These are phyloP conservation scores for Diaporthe capsici DNA, from an alignment of 2,329 filamentous ascomycete species.

Conservation along the genomic window DNA sequence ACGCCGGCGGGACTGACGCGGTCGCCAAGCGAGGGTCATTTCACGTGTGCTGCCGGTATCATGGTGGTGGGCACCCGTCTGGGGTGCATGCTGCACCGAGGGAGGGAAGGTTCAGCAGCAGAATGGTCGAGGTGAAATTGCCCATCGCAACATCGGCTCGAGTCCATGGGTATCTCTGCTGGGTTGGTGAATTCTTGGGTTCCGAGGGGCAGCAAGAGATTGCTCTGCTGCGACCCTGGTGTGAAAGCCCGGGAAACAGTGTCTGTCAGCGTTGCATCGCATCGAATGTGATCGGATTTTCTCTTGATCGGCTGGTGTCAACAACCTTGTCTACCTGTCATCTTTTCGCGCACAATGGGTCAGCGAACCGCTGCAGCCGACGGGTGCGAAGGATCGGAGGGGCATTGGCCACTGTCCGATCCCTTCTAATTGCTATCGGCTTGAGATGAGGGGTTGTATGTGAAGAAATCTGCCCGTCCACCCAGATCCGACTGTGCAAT, in stretches of 20 bases:
- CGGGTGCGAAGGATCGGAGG: slow-evolving; percentile 25
- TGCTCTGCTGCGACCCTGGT: not conserved
- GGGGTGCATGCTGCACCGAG: slow-evolving; percentile 27
- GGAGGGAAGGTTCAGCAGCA: slow-evolving; percentile 4
- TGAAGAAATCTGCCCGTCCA: slow-evolving; percentile 7
- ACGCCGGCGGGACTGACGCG: not conserved
- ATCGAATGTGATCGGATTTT: slow-evolving; percentile 23
- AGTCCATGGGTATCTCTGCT: not conserved
- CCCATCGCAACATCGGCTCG: slow-evolving; percentile 19
- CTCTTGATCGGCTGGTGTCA: slow-evolving; percentile 20
- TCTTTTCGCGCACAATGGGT: not conserved
- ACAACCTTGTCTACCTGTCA: slow-evolving; percentile 27
- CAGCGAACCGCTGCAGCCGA: slow-evolving; percentile 15
- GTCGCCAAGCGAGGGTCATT: slow-evolving; percentile 27
- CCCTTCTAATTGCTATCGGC: not conserved
- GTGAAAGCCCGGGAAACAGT: not conserved
- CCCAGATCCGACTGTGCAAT: not conserved
- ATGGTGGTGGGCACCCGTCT: slow-evolving; percentile 1
- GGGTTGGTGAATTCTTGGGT: slow-evolving; percentile 15
- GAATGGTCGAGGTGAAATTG: slow-evolving; percentile 23
- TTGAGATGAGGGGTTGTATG: not conserved
- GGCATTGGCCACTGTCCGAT: slow-evolving; percentile 12
- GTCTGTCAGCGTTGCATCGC: slow-evolving; percentile 25
- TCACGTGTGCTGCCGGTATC: slow-evolving; percentile 26
- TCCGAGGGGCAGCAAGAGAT: slow-evolving; percentile 19